A percentile compares a stretch with the other conserved stretches of the same genome.
phyloP scores from a whole-genome alignment of 208 protist species.

The Crithidia sp. region DNA sequence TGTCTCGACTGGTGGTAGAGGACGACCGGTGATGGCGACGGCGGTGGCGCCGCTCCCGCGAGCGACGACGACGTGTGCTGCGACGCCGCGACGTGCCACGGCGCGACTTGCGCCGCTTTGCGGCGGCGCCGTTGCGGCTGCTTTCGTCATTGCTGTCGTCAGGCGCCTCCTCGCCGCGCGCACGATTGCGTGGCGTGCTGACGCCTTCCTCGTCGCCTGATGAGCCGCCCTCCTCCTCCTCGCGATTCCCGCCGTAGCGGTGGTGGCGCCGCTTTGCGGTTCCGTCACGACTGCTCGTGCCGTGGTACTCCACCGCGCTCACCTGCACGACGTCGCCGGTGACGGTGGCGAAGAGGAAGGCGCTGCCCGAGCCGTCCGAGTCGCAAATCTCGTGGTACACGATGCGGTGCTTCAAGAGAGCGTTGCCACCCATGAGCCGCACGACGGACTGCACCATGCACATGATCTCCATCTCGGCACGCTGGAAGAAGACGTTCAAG shows the following conservation, averaged over 20 bases:
- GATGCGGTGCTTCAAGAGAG: constrained; percentile 84
- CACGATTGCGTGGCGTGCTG: constrained; percentile 12
- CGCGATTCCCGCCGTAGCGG: constrained; percentile 4
- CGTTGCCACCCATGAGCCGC: constrained; percentile 83
- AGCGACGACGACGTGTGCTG: constrained; percentile 1
- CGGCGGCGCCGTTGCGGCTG: not conserved
- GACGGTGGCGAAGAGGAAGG: constrained; percentile 83
- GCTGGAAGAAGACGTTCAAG: constrained; percentile 79
- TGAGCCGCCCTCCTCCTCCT: constrained; percentile 3
- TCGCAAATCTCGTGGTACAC: constrained; percentile 88
- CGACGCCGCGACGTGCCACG: constrained; percentile 4
- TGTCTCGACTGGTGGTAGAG: not conserved
- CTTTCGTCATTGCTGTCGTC: constrained; percentile 7
- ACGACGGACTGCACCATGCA: constrained; percentile 80
- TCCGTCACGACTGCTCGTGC: not conserved
- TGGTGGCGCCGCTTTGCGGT: not conserved
- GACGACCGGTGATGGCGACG: constrained; percentile 3
- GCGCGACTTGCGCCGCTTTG: constrained; percentile 3
- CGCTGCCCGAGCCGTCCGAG: constrained; percentile 74
- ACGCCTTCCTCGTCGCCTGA: not conserved
- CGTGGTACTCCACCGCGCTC: constrained; percentile 29
- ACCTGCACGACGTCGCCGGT: constrained; percentile 89
- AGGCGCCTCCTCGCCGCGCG: not conserved
- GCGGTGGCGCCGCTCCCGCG: constrained; percentile 2
- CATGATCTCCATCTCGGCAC: constrained; percentile 79